Conservation (phyloP, 306 rosid species). For the Rosa rugosa region DNA sequence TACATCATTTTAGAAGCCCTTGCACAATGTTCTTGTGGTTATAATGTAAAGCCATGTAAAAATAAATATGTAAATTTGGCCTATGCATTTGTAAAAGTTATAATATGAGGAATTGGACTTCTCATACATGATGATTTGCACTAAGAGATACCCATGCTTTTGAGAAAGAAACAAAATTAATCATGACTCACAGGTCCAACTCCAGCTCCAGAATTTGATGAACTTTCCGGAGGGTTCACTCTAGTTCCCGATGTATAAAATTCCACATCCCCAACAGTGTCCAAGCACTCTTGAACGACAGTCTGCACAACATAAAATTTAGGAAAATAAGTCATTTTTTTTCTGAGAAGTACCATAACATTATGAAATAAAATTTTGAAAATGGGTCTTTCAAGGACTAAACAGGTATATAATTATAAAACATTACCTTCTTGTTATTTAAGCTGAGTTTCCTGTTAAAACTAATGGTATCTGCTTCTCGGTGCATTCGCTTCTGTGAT, state of each 20-base stretch:
- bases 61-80: neutral
- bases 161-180: neutral
- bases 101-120: neutral
- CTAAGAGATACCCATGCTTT: neutral
- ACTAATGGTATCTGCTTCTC: slow-evolving; percentile 37
- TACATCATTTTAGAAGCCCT: neutral
- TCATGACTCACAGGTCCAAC: slow-evolving; percentile 27
- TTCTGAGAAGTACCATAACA: neutral
- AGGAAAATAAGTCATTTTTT: neutral
- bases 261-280: slow-evolving; percentile 9
- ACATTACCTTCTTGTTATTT: slow-evolving; percentile 52
- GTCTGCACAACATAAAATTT: slow-evolving; percentile 12
- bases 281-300: slow-evolving; percentile 21
- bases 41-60: neutral
- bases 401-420: slow-evolving; percentile 15
- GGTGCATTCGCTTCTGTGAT: slow-evolving; percentile 44
- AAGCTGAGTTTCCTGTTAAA: slow-evolving; percentile 41
- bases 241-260: neutral
- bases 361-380: neutral
- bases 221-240: slow-evolving; percentile 8
- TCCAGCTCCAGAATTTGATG: neutral
- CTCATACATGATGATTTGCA: neutral
- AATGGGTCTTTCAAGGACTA: neutral
- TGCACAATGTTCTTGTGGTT: neutral
- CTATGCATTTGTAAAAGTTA: neutral